Evolutionary conservation across 2,329 filamentous ascomycete species (phyloP), one percentile per base, ranked within the genome.

Genomic region (Xylaria sp.): DNA sequence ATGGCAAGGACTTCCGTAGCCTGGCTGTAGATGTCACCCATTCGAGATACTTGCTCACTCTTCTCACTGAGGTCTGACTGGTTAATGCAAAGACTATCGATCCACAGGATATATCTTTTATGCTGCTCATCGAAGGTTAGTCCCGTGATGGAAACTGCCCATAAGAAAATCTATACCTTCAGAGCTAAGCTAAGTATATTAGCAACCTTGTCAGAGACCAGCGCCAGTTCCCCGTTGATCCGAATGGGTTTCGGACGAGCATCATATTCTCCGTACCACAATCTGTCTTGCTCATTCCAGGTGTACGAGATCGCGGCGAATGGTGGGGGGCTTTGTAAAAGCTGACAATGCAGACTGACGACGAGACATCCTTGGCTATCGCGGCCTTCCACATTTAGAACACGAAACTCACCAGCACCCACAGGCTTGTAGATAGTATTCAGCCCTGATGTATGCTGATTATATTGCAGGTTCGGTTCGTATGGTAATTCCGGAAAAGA

Each of bases 1-100:
- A 48, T 48, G n/a, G 44, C n/a, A 23, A 48, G 44, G 44, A 48
- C 44, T 48, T 48, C 44, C 10, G 44, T 48, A 48, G 44, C 44
- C 13, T 48, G 44, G 20, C n/a, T 23, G n/a, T 48, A 48, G 20
- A 48, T 48, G 6, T 48, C 44, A 3, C 44, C 44, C 44, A 48
- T 48, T 2, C 20, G 44, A 48, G 44, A 23, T 23, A 48, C 44
- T 48, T 48, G 44, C 20, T 11, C 20, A 48, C 44, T 48, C 44
- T 48, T 48, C 44, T 48, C 44, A 23, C 7, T 23, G 44, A 48
- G 44, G 20, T 48, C 44, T 23, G 44, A 48, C 44, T 48, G 44
- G 13, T 48, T 48, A 23, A 48, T 48, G 44, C 44, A 48, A 11
- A 48, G n/a, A 10, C 1, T 48, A 23, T 48, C 44, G 44, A 48